Evolutionary conservation across 805 yeast genomes (phyloP).

Genomic region (Maudiozyma turicensis): DNA sequence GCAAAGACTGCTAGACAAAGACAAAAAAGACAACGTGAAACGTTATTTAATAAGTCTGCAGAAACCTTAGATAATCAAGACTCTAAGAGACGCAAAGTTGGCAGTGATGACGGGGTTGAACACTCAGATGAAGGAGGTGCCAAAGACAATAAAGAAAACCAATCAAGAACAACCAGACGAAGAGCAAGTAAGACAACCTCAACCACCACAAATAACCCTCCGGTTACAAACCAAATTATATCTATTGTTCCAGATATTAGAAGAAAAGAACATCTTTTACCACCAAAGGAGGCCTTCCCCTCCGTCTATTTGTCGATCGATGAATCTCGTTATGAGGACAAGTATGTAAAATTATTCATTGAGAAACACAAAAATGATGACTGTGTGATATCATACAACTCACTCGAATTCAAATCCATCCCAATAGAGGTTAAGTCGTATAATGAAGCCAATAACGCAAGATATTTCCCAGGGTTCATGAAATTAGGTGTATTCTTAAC

Average conservation of each 20-base stretch:
- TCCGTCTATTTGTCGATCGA: slow-evolving; percentile 29
- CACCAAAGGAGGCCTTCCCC: slow-evolving; percentile 30
- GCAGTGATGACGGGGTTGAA: slow-evolving; percentile 1
- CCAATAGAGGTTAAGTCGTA: slow-evolving; percentile 42
- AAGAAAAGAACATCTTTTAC: slow-evolving; percentile 26
- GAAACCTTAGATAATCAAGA: neutral
- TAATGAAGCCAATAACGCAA: slow-evolving; percentile 43
- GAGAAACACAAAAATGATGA: slow-evolving; percentile 38
- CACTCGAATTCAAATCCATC: slow-evolving; percentile 21
- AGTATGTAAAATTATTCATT: slow-evolving; percentile 34
- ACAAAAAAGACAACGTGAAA: slow-evolving; percentile 22
- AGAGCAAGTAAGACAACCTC: neutral
- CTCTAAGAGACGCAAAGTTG: slow-evolving; percentile 18
- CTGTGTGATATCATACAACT: slow-evolving; percentile 10
- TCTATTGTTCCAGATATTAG: slow-evolving; percentile 15
- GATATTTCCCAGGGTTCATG: slow-evolving; percentile 66
- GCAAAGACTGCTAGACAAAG: slow-evolving; percentile 33
- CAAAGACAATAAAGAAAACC: neutral
- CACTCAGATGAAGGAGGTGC: neutral
- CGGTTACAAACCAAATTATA: neutral
- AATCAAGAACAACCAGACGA: neutral
- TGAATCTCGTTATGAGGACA: slow-evolving; percentile 35
- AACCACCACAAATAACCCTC: neutral
- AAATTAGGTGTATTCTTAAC: slow-evolving; percentile 52
- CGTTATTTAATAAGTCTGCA: neutral